Evolutionary conservation across 768 basidiomycete genomes (phyloP), one percentile per base, ranked within the genome.

Genomic region (Pleurotus tuoliensis): DNA sequence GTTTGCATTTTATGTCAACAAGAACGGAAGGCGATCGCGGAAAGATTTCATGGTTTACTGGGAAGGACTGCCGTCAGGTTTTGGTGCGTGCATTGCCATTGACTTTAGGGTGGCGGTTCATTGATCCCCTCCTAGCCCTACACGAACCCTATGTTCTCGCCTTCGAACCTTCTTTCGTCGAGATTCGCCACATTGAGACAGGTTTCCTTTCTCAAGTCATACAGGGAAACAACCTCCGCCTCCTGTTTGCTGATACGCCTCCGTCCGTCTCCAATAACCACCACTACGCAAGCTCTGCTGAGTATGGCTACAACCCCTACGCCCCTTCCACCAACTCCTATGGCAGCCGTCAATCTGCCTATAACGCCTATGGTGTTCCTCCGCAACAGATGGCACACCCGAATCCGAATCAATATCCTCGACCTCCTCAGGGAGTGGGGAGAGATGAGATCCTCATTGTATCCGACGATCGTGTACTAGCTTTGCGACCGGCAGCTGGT

Each of bases 1-100:
- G 73, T 99, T 98, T 68, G 97, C 97, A 0, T 98, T 99, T 69
- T 98, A 98, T 70, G 94, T 99, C 61, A 96, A 98, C 72, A 93
- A 92, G 76, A 95, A 87, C 59, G 97, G 97, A 2, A 90, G 93
- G 76, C 79, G 94, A 59, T 92, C 95, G 48, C 78, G 92, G 52
- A 88, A 84, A 60, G 87, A 92, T 56, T 98, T 98, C 77, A 92
- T 95, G 82, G 92, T 98, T 12, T 81, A 91, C 61, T 99, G 97
- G 97, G 96, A 98, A 71, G 97, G 97, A 7, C 79, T 78, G 44
- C 97, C 97, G 0, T 92, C 92, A 4, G 88, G 90, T 38, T 98
- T 99, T 65, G 97, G 96, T 97, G 68, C 66, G 92, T 74, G 2
- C n/a, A 1, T 34, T 34, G 24, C 38, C 13, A 27, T 61, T 15